These are phyloP conservation scores for Penstemon barbatus DNA, from an alignment of 257 asterid species.

Conservation along the genomic window DNA sequence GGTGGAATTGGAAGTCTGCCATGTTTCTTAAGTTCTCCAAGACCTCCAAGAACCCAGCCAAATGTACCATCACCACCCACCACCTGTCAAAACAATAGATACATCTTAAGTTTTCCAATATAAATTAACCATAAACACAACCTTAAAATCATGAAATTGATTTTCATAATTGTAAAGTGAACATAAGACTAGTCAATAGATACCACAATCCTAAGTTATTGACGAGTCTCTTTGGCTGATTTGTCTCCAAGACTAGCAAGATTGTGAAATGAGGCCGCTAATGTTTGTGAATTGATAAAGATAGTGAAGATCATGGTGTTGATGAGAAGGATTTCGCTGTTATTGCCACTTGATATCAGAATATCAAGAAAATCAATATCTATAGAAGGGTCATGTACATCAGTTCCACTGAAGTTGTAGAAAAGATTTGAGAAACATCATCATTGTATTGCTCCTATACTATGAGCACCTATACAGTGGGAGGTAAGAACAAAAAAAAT, in stretches of 20 bases:
- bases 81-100: constrained; percentile 55
- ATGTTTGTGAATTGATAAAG: too few species aligned
- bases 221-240: constrained; percentile 72
- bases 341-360: too few species aligned
- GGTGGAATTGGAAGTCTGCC: constrained; percentile 70
- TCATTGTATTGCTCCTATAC: too few species aligned
- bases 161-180: too few species aligned
- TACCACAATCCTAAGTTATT: constrained; percentile 89
- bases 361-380: too few species aligned
- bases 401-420: too few species aligned
- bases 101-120: constrained; percentile 18
- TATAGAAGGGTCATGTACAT: too few species aligned
- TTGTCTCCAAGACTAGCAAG: constrained; percentile 68
- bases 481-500: too few species aligned
- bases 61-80: constrained; percentile 99
- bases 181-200: not conserved
- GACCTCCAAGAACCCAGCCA: constrained; percentile 95
- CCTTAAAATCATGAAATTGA: constrained; percentile 2
- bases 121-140: constrained; percentile 17
- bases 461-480: too few species aligned
- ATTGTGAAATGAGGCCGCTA: too few species aligned
- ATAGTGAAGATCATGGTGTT: too few species aligned
- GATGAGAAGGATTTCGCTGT: not conserved
- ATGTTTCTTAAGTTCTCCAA: constrained; percentile 68
- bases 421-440: too few species aligned